Conservation (phyloP, 192 early-diverging fungal species). For the Gigaspora rosea region DNA sequence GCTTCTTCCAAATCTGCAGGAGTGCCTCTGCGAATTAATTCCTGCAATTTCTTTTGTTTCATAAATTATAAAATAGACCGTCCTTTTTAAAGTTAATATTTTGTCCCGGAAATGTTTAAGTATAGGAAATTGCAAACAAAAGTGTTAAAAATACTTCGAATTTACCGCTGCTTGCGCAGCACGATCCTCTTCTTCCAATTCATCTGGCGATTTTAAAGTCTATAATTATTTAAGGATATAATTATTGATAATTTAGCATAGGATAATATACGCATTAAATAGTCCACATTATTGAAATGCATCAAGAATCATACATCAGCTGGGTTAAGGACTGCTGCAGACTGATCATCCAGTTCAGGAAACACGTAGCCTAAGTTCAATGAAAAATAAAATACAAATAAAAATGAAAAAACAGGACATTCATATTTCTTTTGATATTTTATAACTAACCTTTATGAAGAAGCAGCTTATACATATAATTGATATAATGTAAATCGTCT, state of each 20-base stretch:
- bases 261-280: not conserved
- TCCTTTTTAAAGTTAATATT: not conserved
- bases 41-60: constrained; percentile 82
- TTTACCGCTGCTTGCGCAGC: constrained; percentile 78
- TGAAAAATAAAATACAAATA: not conserved
- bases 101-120: not conserved
- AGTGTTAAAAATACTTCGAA: constrained; percentile 22
- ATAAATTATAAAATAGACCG: not conserved
- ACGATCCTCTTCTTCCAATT: constrained; percentile 94
- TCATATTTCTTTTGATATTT: not conserved
- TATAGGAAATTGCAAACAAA: not conserved
- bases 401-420: constrained; percentile 27
- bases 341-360: constrained; percentile 62
- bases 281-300: not conserved
- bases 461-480: constrained; percentile 92
- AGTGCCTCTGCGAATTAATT: constrained; percentile 90
- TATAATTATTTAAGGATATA: constrained; percentile 37
- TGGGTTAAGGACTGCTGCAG: constrained; percentile 65
- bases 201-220: constrained; percentile 86
- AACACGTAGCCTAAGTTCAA: constrained; percentile 68
- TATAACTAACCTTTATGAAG: constrained; percentile 72
- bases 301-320: constrained; percentile 41
- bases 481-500: constrained; percentile 91
- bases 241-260: not conserved
- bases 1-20: constrained; percentile 93